A percentile compares a stretch with the other conserved stretches of the same genome.
phyloP scores from a whole-genome alignment of 164 flowering plant species.

The Malania oleifera region DNA sequence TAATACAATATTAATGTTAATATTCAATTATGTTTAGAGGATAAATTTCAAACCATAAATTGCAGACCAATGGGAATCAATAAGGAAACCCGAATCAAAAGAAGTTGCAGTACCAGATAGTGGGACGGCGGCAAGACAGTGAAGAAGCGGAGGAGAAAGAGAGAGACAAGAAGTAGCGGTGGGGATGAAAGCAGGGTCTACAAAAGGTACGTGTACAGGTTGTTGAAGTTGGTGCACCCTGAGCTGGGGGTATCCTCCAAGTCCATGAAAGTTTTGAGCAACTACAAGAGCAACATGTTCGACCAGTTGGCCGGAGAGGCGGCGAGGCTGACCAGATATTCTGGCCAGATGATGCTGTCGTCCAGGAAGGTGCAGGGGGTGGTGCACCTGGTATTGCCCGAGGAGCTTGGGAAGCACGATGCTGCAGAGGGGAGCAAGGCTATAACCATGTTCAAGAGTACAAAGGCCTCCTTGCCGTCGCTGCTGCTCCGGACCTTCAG shows the following conservation, averaged over 20 bases:
- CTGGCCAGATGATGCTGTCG: conserved; percentile 42
- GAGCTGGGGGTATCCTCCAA: conserved; percentile 51
- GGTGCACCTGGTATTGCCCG: conserved; percentile 71
- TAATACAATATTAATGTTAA: too few species aligned
- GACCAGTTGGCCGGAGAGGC: conserved; percentile 73
- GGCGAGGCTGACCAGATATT: conserved; percentile 31
- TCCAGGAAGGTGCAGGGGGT: conserved; percentile 76
- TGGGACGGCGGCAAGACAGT: background rate
- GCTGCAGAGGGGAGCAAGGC: conserved; percentile 79
- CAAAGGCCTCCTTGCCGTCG: conserved; percentile 2
- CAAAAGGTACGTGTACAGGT: conserved; percentile 57
- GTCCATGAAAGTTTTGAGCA: conserved; percentile 62
- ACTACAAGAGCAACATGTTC: conserved; percentile 73
- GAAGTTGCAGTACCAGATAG: conserved; percentile 3
- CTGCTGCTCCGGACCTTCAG: background rate
- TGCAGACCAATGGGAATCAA: too few species aligned
- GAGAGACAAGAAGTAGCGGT: conserved; percentile 1
- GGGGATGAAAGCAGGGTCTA: conserved; percentile 31
- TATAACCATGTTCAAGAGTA: conserved; percentile 23
- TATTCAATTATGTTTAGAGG: too few species aligned
- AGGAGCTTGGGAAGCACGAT: conserved; percentile 82
- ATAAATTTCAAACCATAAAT: too few species aligned
- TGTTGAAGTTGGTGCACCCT: conserved; percentile 83
- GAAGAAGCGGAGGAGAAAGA: conserved; percentile 9
- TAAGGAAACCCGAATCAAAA: conserved; percentile 2